Percentiles rank a stretch among this genome's conserved stretches.
Evolutionary conservation across 371 early-diverging fungal genomes (phyloP).

Genomic region (Batrachochytrium dendrobatidis): DNA sequence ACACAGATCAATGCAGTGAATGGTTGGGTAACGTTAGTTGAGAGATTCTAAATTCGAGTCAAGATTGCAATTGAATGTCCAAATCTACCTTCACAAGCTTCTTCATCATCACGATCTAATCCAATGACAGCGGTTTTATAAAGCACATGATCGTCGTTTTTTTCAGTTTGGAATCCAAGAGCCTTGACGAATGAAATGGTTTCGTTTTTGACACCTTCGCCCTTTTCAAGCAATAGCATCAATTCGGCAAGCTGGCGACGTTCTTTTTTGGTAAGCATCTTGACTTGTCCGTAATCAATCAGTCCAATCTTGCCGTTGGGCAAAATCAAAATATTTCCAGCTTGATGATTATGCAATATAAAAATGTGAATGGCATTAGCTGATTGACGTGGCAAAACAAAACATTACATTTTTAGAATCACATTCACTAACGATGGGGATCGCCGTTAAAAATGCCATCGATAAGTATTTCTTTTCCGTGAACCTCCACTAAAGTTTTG

Average conservation of each 20-base stretch:
- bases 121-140: slow-evolving; percentile 9
- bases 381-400: too few species aligned
- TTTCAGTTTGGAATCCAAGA: slow-evolving; percentile 8
- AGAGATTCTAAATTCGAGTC: too few species aligned
- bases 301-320: slow-evolving; percentile 12
- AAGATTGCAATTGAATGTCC: too few species aligned
- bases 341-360: not conserved
- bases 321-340: slow-evolving; percentile 17
- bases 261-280: slow-evolving; percentile 6
- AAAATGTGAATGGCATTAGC: too few species aligned
- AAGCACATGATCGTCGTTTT: slow-evolving; percentile 9
- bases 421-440: slow-evolving; percentile 12
- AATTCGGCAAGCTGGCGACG: slow-evolving; percentile 5
- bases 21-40: too few species aligned
- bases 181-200: not conserved
- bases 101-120: slow-evolving; percentile 15
- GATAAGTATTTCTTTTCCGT: slow-evolving; percentile 16
- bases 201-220: slow-evolving; percentile 5
- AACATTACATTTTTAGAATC: too few species aligned
- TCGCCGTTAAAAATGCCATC: slow-evolving; percentile 19
- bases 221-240: slow-evolving; percentile 2
- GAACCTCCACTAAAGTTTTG: slow-evolving; percentile 3
- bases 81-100: slow-evolving; percentile 7
- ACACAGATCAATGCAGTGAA: too few species aligned
- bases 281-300: slow-evolving; percentile 23